These are phyloP conservation scores for Sporisorium iseilematis-ciliati DNA, from an alignment of 1,284 basidiomycete species.

Conservation along the genomic window DNA sequence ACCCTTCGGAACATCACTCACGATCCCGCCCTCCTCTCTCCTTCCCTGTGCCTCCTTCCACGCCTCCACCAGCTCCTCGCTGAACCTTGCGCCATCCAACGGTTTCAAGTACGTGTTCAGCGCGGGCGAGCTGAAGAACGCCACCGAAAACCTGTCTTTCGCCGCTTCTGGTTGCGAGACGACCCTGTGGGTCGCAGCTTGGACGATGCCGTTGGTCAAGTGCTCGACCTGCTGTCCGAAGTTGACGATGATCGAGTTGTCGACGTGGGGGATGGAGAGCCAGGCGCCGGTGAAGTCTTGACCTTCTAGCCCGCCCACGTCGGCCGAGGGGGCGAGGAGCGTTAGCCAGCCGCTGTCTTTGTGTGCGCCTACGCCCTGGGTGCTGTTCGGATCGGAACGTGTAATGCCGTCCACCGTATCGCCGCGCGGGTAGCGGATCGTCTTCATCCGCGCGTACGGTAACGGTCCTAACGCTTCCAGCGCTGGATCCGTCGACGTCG, in stretches of 20 bases:
- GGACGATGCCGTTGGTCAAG: slow-evolving; percentile 52
- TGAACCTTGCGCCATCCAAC: slow-evolving; percentile 30
- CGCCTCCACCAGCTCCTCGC: slow-evolving; percentile 27
- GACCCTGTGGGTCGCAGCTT: slow-evolving; percentile 62
- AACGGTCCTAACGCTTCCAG: slow-evolving; percentile 20
- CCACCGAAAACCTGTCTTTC: slow-evolving; percentile 38
- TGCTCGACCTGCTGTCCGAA: slow-evolving; percentile 65
- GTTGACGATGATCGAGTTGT: slow-evolving; percentile 55
- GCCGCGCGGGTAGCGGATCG: slow-evolving; percentile 57
- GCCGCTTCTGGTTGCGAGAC: slow-evolving; percentile 20
- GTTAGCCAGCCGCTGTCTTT: slow-evolving; percentile 64
- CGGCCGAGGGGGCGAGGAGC: slow-evolving; percentile 49
- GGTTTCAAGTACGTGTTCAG: slow-evolving; percentile 45
- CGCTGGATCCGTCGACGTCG: slow-evolving; percentile 1
- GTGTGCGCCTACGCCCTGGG: slow-evolving; percentile 63
- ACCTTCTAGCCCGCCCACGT: slow-evolving; percentile 54
- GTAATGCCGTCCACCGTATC: slow-evolving; percentile 47
- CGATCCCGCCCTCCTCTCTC: slow-evolving; percentile 20
- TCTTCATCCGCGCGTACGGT: slow-evolving; percentile 60
- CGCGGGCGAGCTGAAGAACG: slow-evolving; percentile 58
- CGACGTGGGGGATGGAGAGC: slow-evolving; percentile 52
- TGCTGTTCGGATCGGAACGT: slow-evolving; percentile 26
- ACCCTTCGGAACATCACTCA: slow-evolving; percentile 51
- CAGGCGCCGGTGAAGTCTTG: slow-evolving; percentile 56
- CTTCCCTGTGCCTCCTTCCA: slow-evolving; percentile 36